A percentile compares a stretch with the other conserved stretches of the same genome.
These are phyloP conservation scores for Blakeslea trispora DNA, from an alignment of 371 early-diverging fungal genomes.

Conservation along the genomic window DNA sequence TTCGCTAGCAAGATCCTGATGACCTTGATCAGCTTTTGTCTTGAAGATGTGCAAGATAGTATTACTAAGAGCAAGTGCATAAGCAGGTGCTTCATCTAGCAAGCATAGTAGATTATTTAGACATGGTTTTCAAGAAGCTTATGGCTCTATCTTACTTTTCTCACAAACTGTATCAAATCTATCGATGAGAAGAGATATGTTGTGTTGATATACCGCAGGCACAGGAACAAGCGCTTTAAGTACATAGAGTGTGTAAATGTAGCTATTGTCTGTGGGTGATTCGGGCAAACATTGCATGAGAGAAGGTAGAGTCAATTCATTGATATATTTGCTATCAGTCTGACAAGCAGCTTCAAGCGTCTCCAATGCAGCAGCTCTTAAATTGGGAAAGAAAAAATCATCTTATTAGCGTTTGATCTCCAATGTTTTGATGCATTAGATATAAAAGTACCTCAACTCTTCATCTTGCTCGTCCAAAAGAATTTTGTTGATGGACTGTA, in stretches of 20 bases:
- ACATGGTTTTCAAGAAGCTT: too few species aligned
- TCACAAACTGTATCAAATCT: slow-evolving; percentile 41
- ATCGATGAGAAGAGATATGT: slow-evolving; percentile 29
- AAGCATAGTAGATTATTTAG: too few species aligned
- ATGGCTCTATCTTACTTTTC: slow-evolving; percentile 21
- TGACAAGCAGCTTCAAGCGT: slow-evolving; percentile 30
- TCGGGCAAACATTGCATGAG: slow-evolving; percentile 35
- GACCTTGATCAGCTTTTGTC: slow-evolving; percentile 41
- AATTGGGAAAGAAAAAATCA: not conserved
- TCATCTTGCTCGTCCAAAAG: slow-evolving; percentile 53
- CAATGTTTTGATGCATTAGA: too few species aligned
- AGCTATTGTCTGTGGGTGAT: slow-evolving; percentile 13
- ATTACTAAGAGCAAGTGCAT: slow-evolving; percentile 47
- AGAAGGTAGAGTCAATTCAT: slow-evolving; percentile 37
- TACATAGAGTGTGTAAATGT: slow-evolving; percentile 27
- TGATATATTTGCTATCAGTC: slow-evolving; percentile 29
- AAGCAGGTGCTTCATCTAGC: slow-evolving; percentile 28
- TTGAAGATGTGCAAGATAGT: slow-evolving; percentile 47
- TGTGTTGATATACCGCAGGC: slow-evolving; percentile 31
- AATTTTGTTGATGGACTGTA: slow-evolving; percentile 61
- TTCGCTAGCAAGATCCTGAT: slow-evolving; percentile 51
- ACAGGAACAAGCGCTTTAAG: slow-evolving; percentile 30
- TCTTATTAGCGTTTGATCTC: too few species aligned
- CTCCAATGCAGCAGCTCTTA: slow-evolving; percentile 29
- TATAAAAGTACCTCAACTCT: slow-evolving; percentile 60